phyloP scores from a whole-genome alignment of 805 yeast species.

The Komagataella pseudopastoris region DNA sequence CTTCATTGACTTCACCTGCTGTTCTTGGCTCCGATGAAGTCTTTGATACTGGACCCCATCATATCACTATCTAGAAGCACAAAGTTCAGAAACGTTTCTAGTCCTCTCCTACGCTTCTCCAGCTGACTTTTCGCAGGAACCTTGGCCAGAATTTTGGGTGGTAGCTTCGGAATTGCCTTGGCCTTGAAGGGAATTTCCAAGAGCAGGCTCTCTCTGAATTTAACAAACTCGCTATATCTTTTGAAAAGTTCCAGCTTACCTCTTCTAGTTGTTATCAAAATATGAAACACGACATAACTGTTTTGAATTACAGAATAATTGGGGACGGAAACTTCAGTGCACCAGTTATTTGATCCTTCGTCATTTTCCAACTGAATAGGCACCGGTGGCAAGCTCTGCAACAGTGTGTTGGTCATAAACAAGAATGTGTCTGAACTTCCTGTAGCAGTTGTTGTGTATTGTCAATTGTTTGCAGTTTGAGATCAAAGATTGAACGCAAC shows the following conservation, averaged over 20 bases:
- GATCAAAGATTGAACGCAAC: not conserved
- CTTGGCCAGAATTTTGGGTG: constrained; percentile 35
- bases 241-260: constrained; percentile 34
- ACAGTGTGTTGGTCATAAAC: not conserved
- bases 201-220: constrained; percentile 26
- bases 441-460: not conserved
- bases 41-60: constrained; percentile 23
- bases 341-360: not conserved
- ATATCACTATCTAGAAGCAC: constrained; percentile 36
- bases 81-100: constrained; percentile 46
- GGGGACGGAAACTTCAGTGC: not conserved
- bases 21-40: constrained; percentile 20
- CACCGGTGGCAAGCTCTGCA: not conserved
- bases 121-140: constrained; percentile 31
- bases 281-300: not conserved
- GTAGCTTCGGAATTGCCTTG: constrained; percentile 31
- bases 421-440: not conserved
- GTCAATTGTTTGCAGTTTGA: not conserved
- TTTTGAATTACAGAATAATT: not conserved
- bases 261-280: constrained; percentile 11
- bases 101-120: constrained; percentile 37
- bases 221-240: constrained; percentile 53
- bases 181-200: constrained; percentile 20
- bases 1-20: not conserved
- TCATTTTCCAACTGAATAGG: not conserved